A percentile compares a stretch with the other conserved stretches of the same genome.
phyloP scores from a whole-genome alignment of 352 stramenopile genomes.

The Globisporangium paddicum region DNA sequence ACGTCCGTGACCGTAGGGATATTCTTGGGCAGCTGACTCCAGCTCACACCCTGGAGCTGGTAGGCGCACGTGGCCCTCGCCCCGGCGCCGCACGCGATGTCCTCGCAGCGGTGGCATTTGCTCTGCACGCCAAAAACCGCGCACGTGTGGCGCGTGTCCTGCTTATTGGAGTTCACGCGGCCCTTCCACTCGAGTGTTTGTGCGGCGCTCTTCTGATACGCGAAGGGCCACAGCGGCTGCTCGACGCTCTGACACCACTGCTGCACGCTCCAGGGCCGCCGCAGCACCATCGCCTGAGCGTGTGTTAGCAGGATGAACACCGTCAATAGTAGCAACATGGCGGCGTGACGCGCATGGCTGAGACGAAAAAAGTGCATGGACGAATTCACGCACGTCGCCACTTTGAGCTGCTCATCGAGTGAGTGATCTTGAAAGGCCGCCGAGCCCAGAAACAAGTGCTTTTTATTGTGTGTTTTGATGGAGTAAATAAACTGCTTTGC shows the following conservation, averaged over 20 bases:
- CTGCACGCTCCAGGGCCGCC: conserved; percentile 82
- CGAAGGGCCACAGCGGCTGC: conserved; percentile 90
- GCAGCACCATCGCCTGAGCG: conserved; percentile 54
- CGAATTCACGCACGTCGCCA: too few species aligned
- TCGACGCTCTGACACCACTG: conserved; percentile 85
- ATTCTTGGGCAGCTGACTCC: conserved; percentile 68
- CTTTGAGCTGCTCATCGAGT: too few species aligned
- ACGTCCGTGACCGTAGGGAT: conserved; percentile 92
- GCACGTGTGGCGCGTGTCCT: conserved; percentile 93
- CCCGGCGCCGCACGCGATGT: conserved; percentile 68
- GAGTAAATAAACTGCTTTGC: too few species aligned
- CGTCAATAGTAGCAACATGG: background rate
- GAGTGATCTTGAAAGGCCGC: too few species aligned
- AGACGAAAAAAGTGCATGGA: too few species aligned
- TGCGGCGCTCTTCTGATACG: conserved; percentile 81
- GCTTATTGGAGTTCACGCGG: conserved; percentile 79
- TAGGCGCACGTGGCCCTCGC: conserved; percentile 61
- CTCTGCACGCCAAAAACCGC: conserved; percentile 80
- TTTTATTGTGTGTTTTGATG: too few species aligned
- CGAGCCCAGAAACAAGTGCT: too few species aligned
- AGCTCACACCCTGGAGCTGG: conserved; percentile 92
- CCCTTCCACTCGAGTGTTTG: conserved; percentile 88
- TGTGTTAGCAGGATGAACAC: background rate
- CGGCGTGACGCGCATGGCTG: background rate
- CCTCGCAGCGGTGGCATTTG: conserved; percentile 93